phyloP scores from a whole-genome alignment of 257 asterid genomes.

The Ajuga chamaepitys region DNA sequence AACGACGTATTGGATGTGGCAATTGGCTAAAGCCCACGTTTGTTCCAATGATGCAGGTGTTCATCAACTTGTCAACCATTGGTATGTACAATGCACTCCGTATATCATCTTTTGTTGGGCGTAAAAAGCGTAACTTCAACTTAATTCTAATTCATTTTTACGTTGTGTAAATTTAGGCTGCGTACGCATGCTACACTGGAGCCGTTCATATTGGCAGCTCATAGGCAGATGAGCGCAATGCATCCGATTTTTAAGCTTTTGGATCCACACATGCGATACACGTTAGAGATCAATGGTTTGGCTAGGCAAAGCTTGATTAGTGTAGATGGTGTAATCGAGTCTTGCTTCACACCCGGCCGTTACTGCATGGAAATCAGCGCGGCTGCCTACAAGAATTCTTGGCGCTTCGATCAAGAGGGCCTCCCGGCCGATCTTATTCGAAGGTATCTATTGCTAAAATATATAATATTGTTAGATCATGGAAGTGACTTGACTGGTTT shows the following conservation, averaged over 20 bases:
- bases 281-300: conserved; percentile 81
- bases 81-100: conserved; percentile 34
- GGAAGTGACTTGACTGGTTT: background rate
- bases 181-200: conserved; percentile 87
- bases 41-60: conserved; percentile 98
- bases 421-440: conserved; percentile 92
- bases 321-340: conserved; percentile 85
- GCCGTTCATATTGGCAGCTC: conserved; percentile 89
- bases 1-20: conserved; percentile 82
- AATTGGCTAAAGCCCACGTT: conserved; percentile 85
- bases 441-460: conserved; percentile 36
- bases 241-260: conserved; percentile 88
- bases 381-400: conserved; percentile 65
- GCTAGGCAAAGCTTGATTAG: conserved; percentile 78
- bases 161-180: conserved; percentile 39
- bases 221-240: conserved; percentile 91
- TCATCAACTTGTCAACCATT: conserved; percentile 93
- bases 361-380: conserved; percentile 95
- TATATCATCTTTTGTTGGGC: background rate
- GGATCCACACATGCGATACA: conserved; percentile 98
- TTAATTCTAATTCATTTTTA: background rate
- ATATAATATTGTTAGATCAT: background rate
- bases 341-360: conserved; percentile 94
- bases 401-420: conserved; percentile 90
- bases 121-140: background rate